These are phyloP conservation scores for Pseudisothecium myosuroides DNA, from an alignment of 225 moss, liverwort and hornwort genomes.

Conservation along the genomic window DNA sequence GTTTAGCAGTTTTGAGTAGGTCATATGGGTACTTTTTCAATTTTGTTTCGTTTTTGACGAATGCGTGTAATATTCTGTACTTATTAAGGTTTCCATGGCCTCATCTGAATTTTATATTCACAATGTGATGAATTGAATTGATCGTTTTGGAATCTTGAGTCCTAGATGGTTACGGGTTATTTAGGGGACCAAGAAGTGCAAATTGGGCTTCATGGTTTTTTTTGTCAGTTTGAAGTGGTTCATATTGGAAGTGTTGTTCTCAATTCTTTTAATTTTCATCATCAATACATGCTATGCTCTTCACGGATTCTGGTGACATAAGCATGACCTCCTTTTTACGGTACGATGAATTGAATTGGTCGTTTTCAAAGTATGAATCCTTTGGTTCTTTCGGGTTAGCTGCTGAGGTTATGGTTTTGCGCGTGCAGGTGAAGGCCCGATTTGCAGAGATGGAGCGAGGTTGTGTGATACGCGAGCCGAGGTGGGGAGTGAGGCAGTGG, in stretches of 20 bases:
- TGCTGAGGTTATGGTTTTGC: neutral
- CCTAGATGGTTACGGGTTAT: neutral
- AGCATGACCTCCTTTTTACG: neutral
- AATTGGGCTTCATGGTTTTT: neutral
- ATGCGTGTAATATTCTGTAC: neutral
- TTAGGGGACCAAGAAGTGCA: neutral
- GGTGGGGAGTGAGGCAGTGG: slow-evolving; percentile 17
- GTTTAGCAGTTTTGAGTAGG: neutral
- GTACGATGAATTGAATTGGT: neutral
- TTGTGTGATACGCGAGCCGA: neutral
- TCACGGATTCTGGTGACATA: neutral
- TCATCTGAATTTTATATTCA: neutral
- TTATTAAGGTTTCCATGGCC: neutral
- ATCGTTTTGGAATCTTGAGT: neutral
- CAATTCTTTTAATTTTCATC: no score
- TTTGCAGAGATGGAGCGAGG: neutral
- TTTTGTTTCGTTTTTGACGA: neutral
- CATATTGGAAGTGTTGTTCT: neutral
- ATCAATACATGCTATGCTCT: neutral
- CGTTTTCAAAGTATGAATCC: neutral
- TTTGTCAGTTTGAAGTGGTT: neutral
- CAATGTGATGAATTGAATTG: neutral
- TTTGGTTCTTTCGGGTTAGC: neutral
- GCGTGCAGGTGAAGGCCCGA: neutral
- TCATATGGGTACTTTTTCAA: neutral